Evolutionary conservation across 2,329 filamentous ascomycete species (phyloP), one percentile per base, ranked within the genome.

Genomic region (Tolypocladium endophyticum): DNA sequence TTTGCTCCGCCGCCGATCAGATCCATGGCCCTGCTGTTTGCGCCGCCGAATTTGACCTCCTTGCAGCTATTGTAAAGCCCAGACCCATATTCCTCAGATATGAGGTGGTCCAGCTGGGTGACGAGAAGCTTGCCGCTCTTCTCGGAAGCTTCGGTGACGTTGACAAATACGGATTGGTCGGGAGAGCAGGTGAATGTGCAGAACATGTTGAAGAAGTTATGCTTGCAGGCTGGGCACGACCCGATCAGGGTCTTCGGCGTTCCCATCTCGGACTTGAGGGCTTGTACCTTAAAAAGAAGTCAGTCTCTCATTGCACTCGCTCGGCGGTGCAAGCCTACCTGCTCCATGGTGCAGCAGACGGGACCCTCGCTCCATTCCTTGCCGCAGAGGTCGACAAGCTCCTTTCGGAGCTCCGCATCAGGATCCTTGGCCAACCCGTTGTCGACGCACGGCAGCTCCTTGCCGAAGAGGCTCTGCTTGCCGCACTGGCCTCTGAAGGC

Each of bases 131-230:
- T 84, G 43, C 76, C 80, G 53, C 73, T 77, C 70, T 85, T 90
- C 28, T 81, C 73, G 63, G 84, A 82, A 0, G 87, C 88, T 58
- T 86, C 76, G 14, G 94, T 97, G 52, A 99, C 86, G 69, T 99
- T 99, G 71, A 99, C 80, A 70, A 99, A 99, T 0, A 96, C 79
- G 0, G 92, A 97, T 72, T 99, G 94, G 69, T 99, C 89, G 7
- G 95, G 93, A 5, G 94, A 99, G 77, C 95, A 99, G 2, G 92
- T 97, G 70, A 99, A 97, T 5, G 92, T 95, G 77, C 94, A 99
- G 74, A 99, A 99, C 53, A 95, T 81, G 77, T 99, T 96, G 80
- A 90, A 97, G 79, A 99, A 99, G 79, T 99, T 99, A 68, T 92
- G 88, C 74, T 94, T 96, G 82, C 94, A 99, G 38, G 95, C 94